Evolutionary conservation across 2,329 filamentous ascomycete species (phyloP), one percentile per base, ranked within the genome.

Genomic region (Fusarium brachygibbosum): DNA sequence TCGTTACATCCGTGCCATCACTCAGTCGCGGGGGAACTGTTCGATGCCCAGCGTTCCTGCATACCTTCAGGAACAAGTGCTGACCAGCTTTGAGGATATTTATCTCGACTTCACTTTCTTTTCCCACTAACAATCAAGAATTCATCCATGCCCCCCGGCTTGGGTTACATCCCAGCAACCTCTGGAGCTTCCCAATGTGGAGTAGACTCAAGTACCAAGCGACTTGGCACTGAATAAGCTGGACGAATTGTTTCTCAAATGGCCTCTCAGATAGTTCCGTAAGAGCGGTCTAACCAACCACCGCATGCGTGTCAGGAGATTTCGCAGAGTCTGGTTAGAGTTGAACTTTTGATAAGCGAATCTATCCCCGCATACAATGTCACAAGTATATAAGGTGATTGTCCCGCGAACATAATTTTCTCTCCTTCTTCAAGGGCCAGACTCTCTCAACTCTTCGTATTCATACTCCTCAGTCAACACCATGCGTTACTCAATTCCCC

Each of bases 401-500:
- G 14, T 19, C 21, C 16, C 12, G 17, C 23, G 6, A 16, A 5
- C 6, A 2, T 14, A 3, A 13, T 29, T 50, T 25, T 9, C n/a
- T 37, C 21, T 42, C 4, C n/a, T 2, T 3, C 13, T 10, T 2
- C 9, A 32, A 17, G 6, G 12, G 11, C 4, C 14, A 32, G 13
- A 16, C 17, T 16, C 9, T 35, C 19, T 21, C 16, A 32, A 25
- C 19, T 34, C 19, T 32, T 21, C n/a, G 19, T 40, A 3, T 25
- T 8, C 11, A 25, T 32, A 42, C 6, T 11, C 13, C 6, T 6
- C 12, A 34, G 1, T 8, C 6, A 2, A 3, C 14, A 51, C 3
- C 25, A 69, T 69, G 67, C 67, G 67, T 19, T 69, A 67, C 41
- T 38, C 56, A 1, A 6, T 70, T 9, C 66, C 67, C 23, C 53